These are phyloP conservation scores for Zygosaccharomyces sapae DNA, from an alignment of 1,139 yeast genomes.

Conservation along the genomic window DNA sequence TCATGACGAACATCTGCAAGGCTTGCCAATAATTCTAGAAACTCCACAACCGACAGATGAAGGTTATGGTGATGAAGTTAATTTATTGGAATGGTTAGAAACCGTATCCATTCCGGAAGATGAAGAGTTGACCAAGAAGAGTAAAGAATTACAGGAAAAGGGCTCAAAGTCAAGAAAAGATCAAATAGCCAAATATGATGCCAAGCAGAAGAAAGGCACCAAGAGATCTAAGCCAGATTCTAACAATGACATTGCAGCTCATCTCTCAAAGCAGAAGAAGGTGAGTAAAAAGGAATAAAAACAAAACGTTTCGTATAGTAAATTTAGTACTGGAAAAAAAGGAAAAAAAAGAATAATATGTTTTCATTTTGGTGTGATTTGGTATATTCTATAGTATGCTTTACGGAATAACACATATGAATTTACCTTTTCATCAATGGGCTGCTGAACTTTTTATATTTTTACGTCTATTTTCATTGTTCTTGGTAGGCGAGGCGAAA, in stretches of 20 bases:
- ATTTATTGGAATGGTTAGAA: slow-evolving; percentile 41
- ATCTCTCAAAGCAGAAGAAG: slow-evolving; percentile 8
- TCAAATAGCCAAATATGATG: slow-evolving; percentile 38
- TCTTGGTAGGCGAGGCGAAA: slow-evolving; percentile 1
- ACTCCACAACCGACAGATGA: slow-evolving; percentile 70
- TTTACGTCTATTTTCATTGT: neutral
- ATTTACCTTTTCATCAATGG: neutral
- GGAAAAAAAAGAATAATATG: too few relatives aligned
- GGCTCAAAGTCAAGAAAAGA: slow-evolving; percentile 58
- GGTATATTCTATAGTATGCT: neutral
- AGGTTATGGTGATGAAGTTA: slow-evolving; percentile 80
- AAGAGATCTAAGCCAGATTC: slow-evolving; percentile 13
- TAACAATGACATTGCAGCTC: slow-evolving; percentile 5
- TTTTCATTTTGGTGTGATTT: neutral
- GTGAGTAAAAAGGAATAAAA: slow-evolving; percentile 1
- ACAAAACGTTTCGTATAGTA: too few relatives aligned
- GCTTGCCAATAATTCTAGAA: slow-evolving; percentile 80
- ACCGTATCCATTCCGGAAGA: slow-evolving; percentile 56
- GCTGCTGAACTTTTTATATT: slow-evolving; percentile 1
- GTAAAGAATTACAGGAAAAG: slow-evolving; percentile 46
- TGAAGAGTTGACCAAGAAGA: slow-evolving; percentile 48
- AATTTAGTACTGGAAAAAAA: too few relatives aligned
- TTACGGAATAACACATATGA: neutral
- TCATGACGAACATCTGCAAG: slow-evolving; percentile 56
- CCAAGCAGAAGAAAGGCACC: slow-evolving; percentile 30